Evolutionary conservation across 2,329 filamentous ascomycete species (phyloP).

Genomic region (Metarhizium rileyi): DNA sequence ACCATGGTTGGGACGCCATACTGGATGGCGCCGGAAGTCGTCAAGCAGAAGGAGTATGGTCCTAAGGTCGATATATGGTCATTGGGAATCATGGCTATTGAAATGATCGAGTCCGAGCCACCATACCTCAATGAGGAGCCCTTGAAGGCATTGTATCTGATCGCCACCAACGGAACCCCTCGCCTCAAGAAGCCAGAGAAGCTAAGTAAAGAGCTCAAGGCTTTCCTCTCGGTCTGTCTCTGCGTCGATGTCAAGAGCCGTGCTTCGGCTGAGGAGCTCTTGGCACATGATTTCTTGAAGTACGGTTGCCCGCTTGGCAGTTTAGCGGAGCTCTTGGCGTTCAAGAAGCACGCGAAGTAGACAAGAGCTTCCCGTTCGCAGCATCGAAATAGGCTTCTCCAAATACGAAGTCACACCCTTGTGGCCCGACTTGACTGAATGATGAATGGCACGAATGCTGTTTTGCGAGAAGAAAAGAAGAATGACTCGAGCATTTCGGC

Average conservation of each 20-base stretch:
- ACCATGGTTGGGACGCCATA: conserved; percentile 99
- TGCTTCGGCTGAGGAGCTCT: conserved; percentile 80
- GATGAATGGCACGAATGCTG: not conserved
- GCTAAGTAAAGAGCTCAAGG: conserved; percentile 94
- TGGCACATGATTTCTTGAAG: conserved; percentile 89
- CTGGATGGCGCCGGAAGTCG: conserved; percentile 99
- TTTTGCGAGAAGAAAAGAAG: no score
- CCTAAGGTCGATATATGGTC: conserved; percentile 99
- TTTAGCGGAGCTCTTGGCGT: conserved; percentile 78
- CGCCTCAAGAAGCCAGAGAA: conserved; percentile 97
- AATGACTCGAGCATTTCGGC: not conserved
- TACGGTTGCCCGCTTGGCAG: conserved; percentile 77
- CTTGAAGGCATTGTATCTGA: conserved; percentile 91
- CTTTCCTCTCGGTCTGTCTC: conserved; percentile 89
- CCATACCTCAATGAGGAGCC: conserved; percentile 98
- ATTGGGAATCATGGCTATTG: conserved; percentile 97
- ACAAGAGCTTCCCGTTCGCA: not conserved
- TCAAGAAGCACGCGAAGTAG: conserved; percentile 66
- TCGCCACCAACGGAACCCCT: conserved; percentile 95
- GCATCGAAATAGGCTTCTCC: not conserved
- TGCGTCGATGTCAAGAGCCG: conserved; percentile 94
- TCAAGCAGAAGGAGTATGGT: conserved; percentile 98
- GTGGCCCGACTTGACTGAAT: not conserved
- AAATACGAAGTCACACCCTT: not conserved
- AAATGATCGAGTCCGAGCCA: conserved; percentile 98